Evolutionary conservation across 139 green algal genomes (phyloP).

Genomic region (Tetradesmus lagerheimii): DNA sequence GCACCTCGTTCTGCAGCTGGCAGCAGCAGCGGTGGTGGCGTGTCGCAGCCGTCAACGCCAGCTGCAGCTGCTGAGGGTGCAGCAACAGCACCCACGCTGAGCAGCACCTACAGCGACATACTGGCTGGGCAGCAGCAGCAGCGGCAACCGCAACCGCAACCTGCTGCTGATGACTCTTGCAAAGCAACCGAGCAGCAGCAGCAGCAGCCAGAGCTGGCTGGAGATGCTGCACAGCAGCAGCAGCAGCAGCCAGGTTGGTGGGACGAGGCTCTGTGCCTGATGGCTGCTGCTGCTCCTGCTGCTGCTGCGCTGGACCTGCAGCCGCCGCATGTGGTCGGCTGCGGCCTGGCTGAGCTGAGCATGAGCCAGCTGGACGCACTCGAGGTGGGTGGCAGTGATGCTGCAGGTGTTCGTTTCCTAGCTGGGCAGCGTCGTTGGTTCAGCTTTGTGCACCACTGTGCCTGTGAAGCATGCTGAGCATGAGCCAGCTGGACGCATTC

Average conservation of each 20-base stretch:
- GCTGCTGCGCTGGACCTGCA: conserved; percentile 44
- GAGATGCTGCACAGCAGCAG: not conserved
- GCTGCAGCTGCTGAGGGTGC: not conserved
- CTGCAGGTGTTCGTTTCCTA: too few relatives aligned
- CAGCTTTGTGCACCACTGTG: not conserved
- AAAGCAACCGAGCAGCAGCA: not conserved
- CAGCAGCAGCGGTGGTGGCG: not conserved
- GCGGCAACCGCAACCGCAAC: not conserved
- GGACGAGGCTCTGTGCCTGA: not conserved
- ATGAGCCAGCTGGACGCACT: conserved; percentile 42
- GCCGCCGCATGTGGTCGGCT: conserved; percentile 42
- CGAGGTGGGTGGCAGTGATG: conserved; percentile 8
- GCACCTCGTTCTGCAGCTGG: not conserved
- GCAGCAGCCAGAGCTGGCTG: not conserved
- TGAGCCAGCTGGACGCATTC: conserved; percentile 32
- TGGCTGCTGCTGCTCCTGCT: conserved; percentile 26
- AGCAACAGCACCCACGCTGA: not conserved
- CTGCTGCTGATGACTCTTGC: not conserved
- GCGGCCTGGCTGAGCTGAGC: conserved; percentile 21
- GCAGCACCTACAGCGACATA: not conserved
- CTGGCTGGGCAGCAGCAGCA: not conserved
- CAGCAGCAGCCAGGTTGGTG: conserved; percentile 16
- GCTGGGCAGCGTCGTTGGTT: too few relatives aligned
- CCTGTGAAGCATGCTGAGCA: conserved; percentile 8
- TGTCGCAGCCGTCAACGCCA: not conserved